Base-by-base conservation (phyloP, 2,329 filamentous ascomycete genomes). In the Ambrosiella beaveri region DNA sequence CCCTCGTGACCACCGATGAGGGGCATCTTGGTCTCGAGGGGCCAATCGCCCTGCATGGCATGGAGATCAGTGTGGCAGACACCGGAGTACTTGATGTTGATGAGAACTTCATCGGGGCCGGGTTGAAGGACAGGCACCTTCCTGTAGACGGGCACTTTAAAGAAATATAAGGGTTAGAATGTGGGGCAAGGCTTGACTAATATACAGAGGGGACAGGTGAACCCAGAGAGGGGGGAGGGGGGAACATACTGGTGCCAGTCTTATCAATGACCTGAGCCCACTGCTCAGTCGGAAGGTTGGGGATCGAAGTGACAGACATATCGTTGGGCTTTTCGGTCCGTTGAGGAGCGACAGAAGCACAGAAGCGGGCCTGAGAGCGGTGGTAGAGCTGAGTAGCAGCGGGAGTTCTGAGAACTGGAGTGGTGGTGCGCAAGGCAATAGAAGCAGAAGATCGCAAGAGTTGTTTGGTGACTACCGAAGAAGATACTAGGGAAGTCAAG, bases 261-360 rank as follows among this genome's bases (percentile, higher is more conserved):
- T 88, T 80, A 72, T 95, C 86, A 65, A 93, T 77, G 65, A 97
- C 87, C 72, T 93, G 86, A 56, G 91, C 91, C 88, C 85, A 94
- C 76, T 97, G 91, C 71, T 83, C 83, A 55, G 77, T 80, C 60
- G 91, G 91, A 66, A 96, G 79, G 51, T 58, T 80, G 57, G 61
- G 41, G 54, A 58, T 58, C 11, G 38, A 40, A 41, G 62, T 56
- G 54, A 64, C 59, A 55, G 67, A 62, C 68, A 70, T 68, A 60
- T 56, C 65, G 64, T 57, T 60, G 59, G 56, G 58, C 50, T 53
- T 39, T 15, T 40, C 27, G 12, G 52, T 11, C 17, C n/a, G 38
- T 51, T 61, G 56, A 63, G 61, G 62, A 62, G 50, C 8, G 44
- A 19, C 13, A 37, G 36, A 12, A 11, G 7, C 39, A 19, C 8